These are phyloP conservation scores for Symbiotaphrina buchneri DNA, from an alignment of 495 filamentous ascomycete genomes.

Conservation along the genomic window DNA sequence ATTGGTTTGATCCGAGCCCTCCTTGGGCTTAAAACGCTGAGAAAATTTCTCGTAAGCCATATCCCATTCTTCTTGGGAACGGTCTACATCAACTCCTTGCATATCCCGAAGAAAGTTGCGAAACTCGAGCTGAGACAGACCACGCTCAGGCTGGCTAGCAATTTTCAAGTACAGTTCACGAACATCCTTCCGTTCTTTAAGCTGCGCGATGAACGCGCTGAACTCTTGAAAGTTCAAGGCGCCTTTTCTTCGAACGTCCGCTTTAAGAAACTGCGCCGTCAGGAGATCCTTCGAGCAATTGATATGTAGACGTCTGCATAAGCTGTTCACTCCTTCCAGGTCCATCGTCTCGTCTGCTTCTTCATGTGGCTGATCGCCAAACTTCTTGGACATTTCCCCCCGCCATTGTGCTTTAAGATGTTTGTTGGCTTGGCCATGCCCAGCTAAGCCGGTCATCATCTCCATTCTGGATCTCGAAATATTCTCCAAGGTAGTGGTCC, in stretches of 20 bases:
- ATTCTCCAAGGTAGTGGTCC: constrained; percentile 60
- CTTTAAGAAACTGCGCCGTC: constrained; percentile 48
- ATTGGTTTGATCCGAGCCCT: constrained; percentile 15
- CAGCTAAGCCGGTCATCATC: constrained; percentile 64
- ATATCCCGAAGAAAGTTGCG: constrained; percentile 45
- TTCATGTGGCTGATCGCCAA: constrained; percentile 26
- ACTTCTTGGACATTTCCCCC: constrained; percentile 56
- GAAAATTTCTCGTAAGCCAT: constrained; percentile 51
- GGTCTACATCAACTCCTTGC: constrained; percentile 55
- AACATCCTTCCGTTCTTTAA: constrained; percentile 73
- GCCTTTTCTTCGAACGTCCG: constrained; percentile 36
- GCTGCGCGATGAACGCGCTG: constrained; percentile 49
- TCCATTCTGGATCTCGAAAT: constrained; percentile 67
- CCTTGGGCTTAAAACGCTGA: constrained; percentile 34
- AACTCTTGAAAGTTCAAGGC: constrained; percentile 58
- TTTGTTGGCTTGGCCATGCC: constrained; percentile 51
- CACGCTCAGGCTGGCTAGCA: constrained; percentile 25
- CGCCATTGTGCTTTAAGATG: constrained; percentile 66
- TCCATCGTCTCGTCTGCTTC: constrained; percentile 39
- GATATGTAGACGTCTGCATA: constrained; percentile 77
- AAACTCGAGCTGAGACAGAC: constrained; percentile 51
- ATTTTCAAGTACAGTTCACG: constrained; percentile 37
- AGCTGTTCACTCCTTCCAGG: constrained; percentile 48
- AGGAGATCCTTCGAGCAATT: constrained; percentile 58
- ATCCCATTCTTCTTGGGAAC: constrained; percentile 41